These are phyloP conservation scores for Orbilia quercus DNA, from an alignment of 2,329 filamentous ascomycete species.

Conservation along the genomic window DNA sequence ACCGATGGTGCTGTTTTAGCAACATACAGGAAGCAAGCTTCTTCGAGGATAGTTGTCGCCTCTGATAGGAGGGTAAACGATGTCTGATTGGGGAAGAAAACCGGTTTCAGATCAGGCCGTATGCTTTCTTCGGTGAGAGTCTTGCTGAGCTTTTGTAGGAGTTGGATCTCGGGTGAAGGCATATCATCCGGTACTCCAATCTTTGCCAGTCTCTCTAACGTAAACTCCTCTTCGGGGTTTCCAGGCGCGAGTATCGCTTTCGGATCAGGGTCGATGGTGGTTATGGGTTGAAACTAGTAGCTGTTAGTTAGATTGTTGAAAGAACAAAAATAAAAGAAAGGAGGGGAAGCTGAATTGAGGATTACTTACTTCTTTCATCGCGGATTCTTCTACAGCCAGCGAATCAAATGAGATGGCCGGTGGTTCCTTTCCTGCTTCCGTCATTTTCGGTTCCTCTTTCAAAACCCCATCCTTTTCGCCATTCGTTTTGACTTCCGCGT, in stretches of 20 bases:
- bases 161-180: background rate
- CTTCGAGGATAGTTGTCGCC: constrained; percentile 39
- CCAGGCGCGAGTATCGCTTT: background rate
- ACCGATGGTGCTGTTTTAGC: constrained; percentile 24
- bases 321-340: too few relatives aligned
- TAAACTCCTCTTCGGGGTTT: constrained; percentile 11
- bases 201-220: constrained; percentile 13
- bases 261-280: constrained; percentile 3
- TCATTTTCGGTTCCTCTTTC: background rate
- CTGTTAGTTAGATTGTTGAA: background rate
- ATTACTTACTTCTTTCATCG: background rate
- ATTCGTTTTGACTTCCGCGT: background rate
- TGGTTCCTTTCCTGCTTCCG: background rate
- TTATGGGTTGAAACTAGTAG: background rate
- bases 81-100: constrained; percentile 38
- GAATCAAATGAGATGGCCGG: background rate
- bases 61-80: constrained; percentile 36
- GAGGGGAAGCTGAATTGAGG: background rate
- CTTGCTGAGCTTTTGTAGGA: constrained; percentile 30
- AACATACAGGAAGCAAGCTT: constrained; percentile 37
- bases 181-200: constrained; percentile 17
- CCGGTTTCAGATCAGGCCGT: constrained; percentile 38
- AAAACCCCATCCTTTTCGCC: background rate
- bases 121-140: constrained; percentile 4
- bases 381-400: background rate